These are phyloP conservation scores for Neopestalotiopsis sp. DNA, from an alignment of 2,329 filamentous ascomycete species.

Conservation along the genomic window DNA sequence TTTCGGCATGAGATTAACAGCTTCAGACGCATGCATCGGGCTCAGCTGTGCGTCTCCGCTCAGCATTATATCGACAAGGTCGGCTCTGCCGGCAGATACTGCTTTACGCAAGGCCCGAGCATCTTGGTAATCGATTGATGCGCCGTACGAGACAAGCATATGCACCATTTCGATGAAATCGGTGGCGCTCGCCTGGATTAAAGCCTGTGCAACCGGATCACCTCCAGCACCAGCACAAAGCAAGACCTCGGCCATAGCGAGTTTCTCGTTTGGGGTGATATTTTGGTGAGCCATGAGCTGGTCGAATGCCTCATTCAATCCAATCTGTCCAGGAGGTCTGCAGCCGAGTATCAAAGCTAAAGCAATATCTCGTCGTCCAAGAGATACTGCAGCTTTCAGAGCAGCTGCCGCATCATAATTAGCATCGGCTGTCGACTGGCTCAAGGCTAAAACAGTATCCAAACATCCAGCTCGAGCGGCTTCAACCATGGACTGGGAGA, in stretches of 20 bases:
- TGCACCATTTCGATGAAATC: slow-evolving; percentile 61
- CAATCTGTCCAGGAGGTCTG: slow-evolving; percentile 53
- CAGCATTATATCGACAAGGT: slow-evolving; percentile 54
- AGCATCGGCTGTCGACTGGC: slow-evolving; percentile 58
- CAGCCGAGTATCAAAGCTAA: slow-evolving; percentile 60
- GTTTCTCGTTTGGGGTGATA: slow-evolving; percentile 54
- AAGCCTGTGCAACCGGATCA: slow-evolving; percentile 51
- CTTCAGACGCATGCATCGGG: slow-evolving; percentile 53
- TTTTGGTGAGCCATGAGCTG: slow-evolving; percentile 51
- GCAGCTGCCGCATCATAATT: slow-evolving; percentile 58
- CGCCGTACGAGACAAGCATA: slow-evolving; percentile 58
- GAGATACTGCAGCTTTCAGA: slow-evolving; percentile 53
- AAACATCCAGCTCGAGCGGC: slow-evolving; percentile 56
- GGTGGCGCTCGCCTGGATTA: slow-evolving; percentile 53
- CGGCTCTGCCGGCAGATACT: slow-evolving; percentile 51
- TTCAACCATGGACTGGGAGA: slow-evolving; percentile 58
- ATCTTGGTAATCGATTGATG: slow-evolving; percentile 60
- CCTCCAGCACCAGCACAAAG: slow-evolving; percentile 64
- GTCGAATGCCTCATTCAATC: slow-evolving; percentile 57
- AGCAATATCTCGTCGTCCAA: slow-evolving; percentile 58
- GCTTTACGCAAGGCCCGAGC: slow-evolving; percentile 55
- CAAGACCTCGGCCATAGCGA: slow-evolving; percentile 59
- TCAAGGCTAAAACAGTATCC: slow-evolving; percentile 56
- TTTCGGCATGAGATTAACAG: slow-evolving; percentile 54
- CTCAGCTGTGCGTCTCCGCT: slow-evolving; percentile 48